Evolutionary conservation across 345 rosid species (phyloP).

Genomic region (Arabis hirsuta): DNA sequence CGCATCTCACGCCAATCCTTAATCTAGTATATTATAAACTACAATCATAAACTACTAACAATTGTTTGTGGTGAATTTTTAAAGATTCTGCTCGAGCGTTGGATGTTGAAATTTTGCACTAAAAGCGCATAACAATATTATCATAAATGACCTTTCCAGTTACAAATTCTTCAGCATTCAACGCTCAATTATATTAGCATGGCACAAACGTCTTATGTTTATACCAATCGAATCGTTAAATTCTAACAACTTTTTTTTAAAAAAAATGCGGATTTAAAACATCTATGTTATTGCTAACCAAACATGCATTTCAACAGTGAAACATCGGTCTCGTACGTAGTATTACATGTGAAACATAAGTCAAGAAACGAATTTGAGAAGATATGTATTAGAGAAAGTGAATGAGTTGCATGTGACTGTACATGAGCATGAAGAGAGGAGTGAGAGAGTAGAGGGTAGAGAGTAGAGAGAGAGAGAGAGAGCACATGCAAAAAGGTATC

Average conservation of each 20-base stretch:
- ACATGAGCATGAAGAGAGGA: constrained; percentile 8
- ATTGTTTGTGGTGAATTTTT: too few species aligned
- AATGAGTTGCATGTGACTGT: constrained; percentile 24
- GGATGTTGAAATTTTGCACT: too few species aligned
- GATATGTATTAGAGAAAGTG: constrained; percentile 17
- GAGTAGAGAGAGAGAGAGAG: constrained; percentile 36
- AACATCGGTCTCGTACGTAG: constrained; percentile 15
- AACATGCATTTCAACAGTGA: constrained; percentile 28
- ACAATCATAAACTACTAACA: too few species aligned
- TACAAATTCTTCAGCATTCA: too few species aligned
- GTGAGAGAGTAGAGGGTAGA: constrained; percentile 30
- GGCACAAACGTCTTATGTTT: too few species aligned
- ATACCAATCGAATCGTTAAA: too few species aligned
- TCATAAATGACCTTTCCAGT: too few species aligned
- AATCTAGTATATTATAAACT: too few species aligned
- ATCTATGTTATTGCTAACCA: not conserved
- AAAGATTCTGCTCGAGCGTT: too few species aligned
- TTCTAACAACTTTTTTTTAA: not conserved
- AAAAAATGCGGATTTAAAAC: not conserved
- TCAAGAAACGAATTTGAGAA: constrained; percentile 15
- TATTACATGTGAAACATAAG: not conserved
- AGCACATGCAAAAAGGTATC: constrained; percentile 45
- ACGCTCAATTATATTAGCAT: too few species aligned
- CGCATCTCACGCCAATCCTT: too few species aligned
- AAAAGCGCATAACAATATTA: too few species aligned